Percentiles rank a stretch among this genome's conserved stretches.
Evolutionary conservation across 2,329 filamentous ascomycete genomes (phyloP).

Genomic region (Cercospora beticola): DNA sequence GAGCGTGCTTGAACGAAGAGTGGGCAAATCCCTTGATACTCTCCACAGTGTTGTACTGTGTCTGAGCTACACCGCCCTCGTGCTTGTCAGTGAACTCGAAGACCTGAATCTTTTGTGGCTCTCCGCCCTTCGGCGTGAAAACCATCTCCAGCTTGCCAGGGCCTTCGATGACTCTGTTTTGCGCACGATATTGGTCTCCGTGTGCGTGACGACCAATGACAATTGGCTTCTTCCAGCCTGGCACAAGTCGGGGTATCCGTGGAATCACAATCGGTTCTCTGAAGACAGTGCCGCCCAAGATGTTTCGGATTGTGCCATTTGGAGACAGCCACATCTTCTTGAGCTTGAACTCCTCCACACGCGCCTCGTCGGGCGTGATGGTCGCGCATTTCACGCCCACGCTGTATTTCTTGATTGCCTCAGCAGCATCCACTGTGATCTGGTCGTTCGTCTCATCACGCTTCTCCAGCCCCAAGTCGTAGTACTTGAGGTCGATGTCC

Average conservation of each 20-base stretch:
- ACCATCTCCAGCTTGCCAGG: constrained; percentile 91
- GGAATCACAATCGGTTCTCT: constrained; percentile 97
- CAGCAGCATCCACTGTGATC: constrained; percentile 90
- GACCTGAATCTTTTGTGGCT: constrained; percentile 84
- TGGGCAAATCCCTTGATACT: constrained; percentile 94
- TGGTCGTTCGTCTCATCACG: constrained; percentile 94
- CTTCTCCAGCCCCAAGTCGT: constrained; percentile 73
- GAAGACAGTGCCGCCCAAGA: constrained; percentile 91
- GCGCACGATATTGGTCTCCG: constrained; percentile 97
- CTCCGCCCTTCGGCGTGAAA: constrained; percentile 78
- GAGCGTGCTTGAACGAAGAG: constrained; percentile 91
- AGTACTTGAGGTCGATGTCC: constrained; percentile 85
- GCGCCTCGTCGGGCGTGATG: constrained; percentile 95
- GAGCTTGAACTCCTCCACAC: constrained; percentile 96
- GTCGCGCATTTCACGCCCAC: constrained; percentile 99
- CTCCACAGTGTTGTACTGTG: constrained; percentile 98
- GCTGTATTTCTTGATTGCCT: constrained; percentile 98
- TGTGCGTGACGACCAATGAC: constrained; percentile 98
- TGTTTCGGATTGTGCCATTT: constrained; percentile 79
- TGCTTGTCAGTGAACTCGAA: constrained; percentile 77
- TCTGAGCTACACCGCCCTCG: constrained; percentile 79
- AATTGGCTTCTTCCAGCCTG: constrained; percentile 98
- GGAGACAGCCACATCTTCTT: constrained; percentile 99
- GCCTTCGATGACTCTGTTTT: constrained; percentile 80
- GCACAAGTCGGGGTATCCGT: constrained; percentile 86